Evolutionary conservation across 2,329 filamentous ascomycete genomes (phyloP).

Genomic region (Colletotrichum chrysophilum): DNA sequence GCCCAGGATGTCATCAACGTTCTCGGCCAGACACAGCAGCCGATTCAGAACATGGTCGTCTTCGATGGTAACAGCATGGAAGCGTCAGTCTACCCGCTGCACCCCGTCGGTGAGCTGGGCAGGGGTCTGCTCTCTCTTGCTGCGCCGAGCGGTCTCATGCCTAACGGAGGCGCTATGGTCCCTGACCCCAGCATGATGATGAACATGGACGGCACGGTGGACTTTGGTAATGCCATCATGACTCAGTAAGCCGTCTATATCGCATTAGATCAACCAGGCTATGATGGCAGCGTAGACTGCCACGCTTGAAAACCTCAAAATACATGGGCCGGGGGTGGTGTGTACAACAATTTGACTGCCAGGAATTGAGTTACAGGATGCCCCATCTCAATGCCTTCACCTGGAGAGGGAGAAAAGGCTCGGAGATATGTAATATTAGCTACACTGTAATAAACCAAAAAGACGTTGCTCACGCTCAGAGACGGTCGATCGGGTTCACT

Average conservation of each 20-base stretch:
- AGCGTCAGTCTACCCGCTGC: constrained; percentile 81
- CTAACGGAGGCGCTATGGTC: constrained; percentile 18
- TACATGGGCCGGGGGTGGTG: not conserved
- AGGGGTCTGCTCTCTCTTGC: constrained; percentile 46
- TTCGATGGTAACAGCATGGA: constrained; percentile 87
- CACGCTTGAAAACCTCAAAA: not conserved
- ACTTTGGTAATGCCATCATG: constrained; percentile 18
- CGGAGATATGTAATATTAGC: constrained; percentile 11
- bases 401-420: not conserved
- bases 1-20: constrained; percentile 98
- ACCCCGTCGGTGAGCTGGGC: constrained; percentile 68
- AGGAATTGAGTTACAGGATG: not conserved
- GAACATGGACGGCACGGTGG: constrained; percentile 20
- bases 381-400: not conserved
- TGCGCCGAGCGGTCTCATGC: constrained; percentile 10
- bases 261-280: not conserved
- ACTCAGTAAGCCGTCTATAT: constrained; percentile 6
- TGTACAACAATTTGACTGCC: not conserved
- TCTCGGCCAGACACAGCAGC: constrained; percentile 87
- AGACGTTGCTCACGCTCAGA: not conserved
- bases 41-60: constrained; percentile 91
- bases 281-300: not conserved
- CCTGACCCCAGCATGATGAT: constrained; percentile 21
- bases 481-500: not conserved
- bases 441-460: not conserved